These are phyloP conservation scores for Acanthamoeba lenticulata DNA, from an alignment of 208 protist species.

Conservation along the genomic window DNA sequence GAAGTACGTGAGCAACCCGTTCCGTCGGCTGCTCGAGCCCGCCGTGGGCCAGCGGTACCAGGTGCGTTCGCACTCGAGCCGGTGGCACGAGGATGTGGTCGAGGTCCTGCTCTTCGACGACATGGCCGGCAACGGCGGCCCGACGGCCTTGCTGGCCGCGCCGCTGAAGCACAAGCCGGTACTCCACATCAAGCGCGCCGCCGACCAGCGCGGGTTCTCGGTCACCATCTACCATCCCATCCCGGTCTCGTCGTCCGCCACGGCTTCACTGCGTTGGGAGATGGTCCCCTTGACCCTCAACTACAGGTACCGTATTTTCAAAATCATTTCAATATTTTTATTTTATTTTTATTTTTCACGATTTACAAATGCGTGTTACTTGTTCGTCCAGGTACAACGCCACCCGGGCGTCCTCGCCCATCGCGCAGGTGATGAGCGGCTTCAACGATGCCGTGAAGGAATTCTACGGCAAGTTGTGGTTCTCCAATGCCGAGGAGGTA, in stretches of 20 bases:
- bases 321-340: background rate
- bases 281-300: slow-evolving; percentile 42
- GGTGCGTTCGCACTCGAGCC: background rate
- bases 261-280: slow-evolving; percentile 17
- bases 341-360: background rate
- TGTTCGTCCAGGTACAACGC: slow-evolving; percentile 69
- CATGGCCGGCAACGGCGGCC: background rate
- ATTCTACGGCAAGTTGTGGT: slow-evolving; percentile 85
- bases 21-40: slow-evolving; percentile 22
- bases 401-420: slow-evolving; percentile 70
- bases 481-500: slow-evolving; percentile 70
- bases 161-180: slow-evolving; percentile 37
- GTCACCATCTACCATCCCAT: slow-evolving; percentile 48
- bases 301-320: background rate
- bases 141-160: background rate
- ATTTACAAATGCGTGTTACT: background rate
- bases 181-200: slow-evolving; percentile 29
- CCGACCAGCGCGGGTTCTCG: background rate
- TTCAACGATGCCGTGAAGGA: slow-evolving; percentile 77
- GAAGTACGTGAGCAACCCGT: slow-evolving; percentile 56
- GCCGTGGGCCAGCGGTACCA: slow-evolving; percentile 36
- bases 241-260: slow-evolving; percentile 22
- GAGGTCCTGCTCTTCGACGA: slow-evolving; percentile 57
- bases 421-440: slow-evolving; percentile 78
- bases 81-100: slow-evolving; percentile 46